Percentiles rank a stretch among this genome's conserved stretches.
Conservation (phyloP, 345 rosid species). For the Aquilaria malaccensis region DNA sequence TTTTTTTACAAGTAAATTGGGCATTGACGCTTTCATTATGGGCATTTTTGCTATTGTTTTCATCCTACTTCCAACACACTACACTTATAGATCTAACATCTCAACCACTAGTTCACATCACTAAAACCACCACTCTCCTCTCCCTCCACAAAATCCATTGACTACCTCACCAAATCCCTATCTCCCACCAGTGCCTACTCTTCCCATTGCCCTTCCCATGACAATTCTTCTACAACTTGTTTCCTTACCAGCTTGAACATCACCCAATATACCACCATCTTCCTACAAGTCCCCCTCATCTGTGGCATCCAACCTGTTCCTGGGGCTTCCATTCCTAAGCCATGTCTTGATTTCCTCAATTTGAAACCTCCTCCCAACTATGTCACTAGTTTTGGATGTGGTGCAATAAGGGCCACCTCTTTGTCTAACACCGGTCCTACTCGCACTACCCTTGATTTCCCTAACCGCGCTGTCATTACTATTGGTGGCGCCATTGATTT, state of each 20-base stretch:
- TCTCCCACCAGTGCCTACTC: conserved; percentile 30
- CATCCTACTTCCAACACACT: too few species aligned
- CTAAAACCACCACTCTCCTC: conserved; percentile 43
- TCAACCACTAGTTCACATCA: too few species aligned
- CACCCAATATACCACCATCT: conserved; percentile 37
- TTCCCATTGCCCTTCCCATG: conserved; percentile 8
- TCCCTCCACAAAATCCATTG: conserved; percentile 38
- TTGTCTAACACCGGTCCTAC: conserved; percentile 95
- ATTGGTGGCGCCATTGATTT: conserved; percentile 43
- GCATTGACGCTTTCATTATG: too few species aligned
- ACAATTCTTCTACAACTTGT: conserved; percentile 18
- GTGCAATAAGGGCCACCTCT: conserved; percentile 95
- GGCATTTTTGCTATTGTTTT: too few species aligned
- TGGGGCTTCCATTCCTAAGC: conserved; percentile 38
- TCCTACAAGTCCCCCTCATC: conserved; percentile 43
- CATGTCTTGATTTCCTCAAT: conserved; percentile 79
- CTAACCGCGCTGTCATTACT: conserved; percentile 58
- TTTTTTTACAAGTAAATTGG: too few species aligned
- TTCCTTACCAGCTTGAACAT: conserved; percentile 47
- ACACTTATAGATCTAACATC: too few species aligned
- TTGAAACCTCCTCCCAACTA: conserved; percentile 81
- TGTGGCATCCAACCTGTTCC: conserved; percentile 42
- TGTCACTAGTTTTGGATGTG: conserved; percentile 92
- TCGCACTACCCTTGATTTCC: conserved; percentile 86
- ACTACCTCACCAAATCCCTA: conserved; percentile 36